Base-by-base conservation (phyloP, 1,284 basidiomycete species). In the Irpex rosettiformis region DNA sequence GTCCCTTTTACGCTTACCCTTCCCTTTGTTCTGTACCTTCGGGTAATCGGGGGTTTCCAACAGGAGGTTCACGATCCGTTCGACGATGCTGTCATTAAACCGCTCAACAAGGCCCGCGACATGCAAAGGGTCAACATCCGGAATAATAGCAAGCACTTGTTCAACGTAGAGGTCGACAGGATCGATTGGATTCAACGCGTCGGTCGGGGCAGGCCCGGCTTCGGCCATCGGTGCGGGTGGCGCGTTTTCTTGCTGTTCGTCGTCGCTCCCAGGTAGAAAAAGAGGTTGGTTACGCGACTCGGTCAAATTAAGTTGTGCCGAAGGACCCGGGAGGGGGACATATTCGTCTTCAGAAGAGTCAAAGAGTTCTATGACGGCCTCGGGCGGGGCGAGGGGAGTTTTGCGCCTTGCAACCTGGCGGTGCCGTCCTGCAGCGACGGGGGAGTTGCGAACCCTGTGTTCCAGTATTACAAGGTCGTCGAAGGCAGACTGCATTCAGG, bases 41-140 rank as follows among this genome's bases (percentile, higher is more conserved):
- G 88, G 89, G 64, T 90, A 90, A 8, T 70, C 66, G 0, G 80
- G 73, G 58, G 84, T 73, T 61, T 91, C 89, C 52, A 91, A 81
- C 0, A 91, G 74, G 6, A 69, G 60, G 52, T 87, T 81, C 7
- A 91, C 62, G 1, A 88, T 79, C 3, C 70, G 69, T 63, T 85
- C 79, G 42, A 83, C 75, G 43, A 82, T 76, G n/a, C 74, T 67
- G 0, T 42, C 53, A 2, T 51, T 28, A 13, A 79, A 72, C 52
- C 75, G 65, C 30, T 73, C 68, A 10, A 88, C 66, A 27, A 88
- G 79, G 1, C 68, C 61, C 18, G 75, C 65, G 8, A 78, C 78
- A 62, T 88, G 76, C 2, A 76, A 74, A 0, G 83, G 81, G 7
- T 79, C 75, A 8, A 88, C 85, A 64, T 89, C 85, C 0, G 89